Conservation (phyloP, 345 rosid genomes). For the Microthlaspi erraticum region DNA sequence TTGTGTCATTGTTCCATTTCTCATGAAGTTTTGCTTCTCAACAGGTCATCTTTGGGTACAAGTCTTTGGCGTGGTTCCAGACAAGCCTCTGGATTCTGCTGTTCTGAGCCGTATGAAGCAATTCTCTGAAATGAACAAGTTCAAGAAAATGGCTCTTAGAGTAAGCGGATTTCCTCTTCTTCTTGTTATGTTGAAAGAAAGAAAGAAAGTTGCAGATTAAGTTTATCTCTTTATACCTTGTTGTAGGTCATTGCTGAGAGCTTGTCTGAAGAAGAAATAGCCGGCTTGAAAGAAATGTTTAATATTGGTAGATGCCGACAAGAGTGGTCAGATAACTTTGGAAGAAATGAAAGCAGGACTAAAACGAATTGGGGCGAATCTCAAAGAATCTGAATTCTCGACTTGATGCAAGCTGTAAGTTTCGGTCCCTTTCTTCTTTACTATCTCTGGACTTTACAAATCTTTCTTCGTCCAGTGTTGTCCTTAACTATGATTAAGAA, state of each 20-base stretch:
- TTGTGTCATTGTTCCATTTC: not conserved
- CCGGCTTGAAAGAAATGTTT: constrained; percentile 90
- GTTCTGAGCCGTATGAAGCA: constrained; percentile 85
- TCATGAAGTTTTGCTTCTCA: constrained; percentile 24
- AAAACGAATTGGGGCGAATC: constrained; percentile 77
- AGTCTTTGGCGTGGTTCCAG: constrained; percentile 80
- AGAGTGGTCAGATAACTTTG: constrained; percentile 81
- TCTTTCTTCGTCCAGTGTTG: no score
- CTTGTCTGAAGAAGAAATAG: constrained; percentile 90
- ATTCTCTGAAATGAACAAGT: constrained; percentile 90
- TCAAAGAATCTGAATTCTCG: constrained; percentile 86
- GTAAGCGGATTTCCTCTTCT: constrained; percentile 48
- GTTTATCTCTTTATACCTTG: constrained; percentile 12
- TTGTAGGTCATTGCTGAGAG: constrained; percentile 81
- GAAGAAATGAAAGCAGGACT: constrained; percentile 89
- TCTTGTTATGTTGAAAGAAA: constrained; percentile 17
- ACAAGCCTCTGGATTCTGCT: constrained; percentile 89
- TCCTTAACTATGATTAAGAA: no score
- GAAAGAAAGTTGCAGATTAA: no score
- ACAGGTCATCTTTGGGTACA: constrained; percentile 96
- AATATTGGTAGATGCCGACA: constrained; percentile 85
- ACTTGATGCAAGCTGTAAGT: constrained; percentile 92
- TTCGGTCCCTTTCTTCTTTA: constrained; percentile 14
- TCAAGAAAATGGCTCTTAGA: constrained; percentile 85
- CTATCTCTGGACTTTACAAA: no score